Base-by-base conservation (phyloP, 1,284 basidiomycete species). In the Ceratobasidium theobromae region DNA sequence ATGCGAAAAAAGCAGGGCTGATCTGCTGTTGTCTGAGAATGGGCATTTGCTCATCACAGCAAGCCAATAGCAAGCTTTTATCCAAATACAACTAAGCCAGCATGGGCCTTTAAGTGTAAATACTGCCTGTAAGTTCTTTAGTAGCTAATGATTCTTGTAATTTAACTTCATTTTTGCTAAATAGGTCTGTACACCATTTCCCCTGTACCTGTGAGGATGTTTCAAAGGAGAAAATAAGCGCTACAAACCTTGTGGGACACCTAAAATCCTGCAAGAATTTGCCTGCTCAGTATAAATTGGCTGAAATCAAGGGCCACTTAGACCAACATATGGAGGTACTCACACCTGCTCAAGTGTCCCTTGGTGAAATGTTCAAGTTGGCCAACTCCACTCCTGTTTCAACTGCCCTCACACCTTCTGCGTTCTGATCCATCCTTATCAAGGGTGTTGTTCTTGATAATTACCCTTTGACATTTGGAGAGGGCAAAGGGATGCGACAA, bases 231-330 rank as follows among this genome's bases (percentile, higher is more conserved):
- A 25, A 18, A 27, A 8, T 49, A 27, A 18, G 46, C 12, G 46
- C 25, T 14, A 49, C 18, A 27, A 6, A 4, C 27, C 27, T 46
- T 9, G 45, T 18, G 6, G 23, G 40, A 21, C 3, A 55, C 25
- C 14, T 28, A 14, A 55, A 25, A 38, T 38, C 35, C 35, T 55
- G 53, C 53, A 43, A 55, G 33, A 55, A 55, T 5, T 18, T 55
- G 1, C 53, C 35, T 8, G 12, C 18, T 14, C n/a, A 32, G 9
- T 4, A 55, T 4, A 27, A 21, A 8, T 55, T 32, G 53, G 25
- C n/a, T 6, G 53, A 30, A 1, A 21, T 18, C 3, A 8, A 55
- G 35, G 35, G 25, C 28, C 35, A 38, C 6, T 8, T 16, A 38
- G 16, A 21, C 27, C 53, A 28, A 38, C 53, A 55, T 38, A 6